A percentile compares a stretch with the other conserved stretches of the same genome.
Conservation (phyloP, 2,329 filamentous ascomycete genomes). For the Fusarium coicis region DNA sequence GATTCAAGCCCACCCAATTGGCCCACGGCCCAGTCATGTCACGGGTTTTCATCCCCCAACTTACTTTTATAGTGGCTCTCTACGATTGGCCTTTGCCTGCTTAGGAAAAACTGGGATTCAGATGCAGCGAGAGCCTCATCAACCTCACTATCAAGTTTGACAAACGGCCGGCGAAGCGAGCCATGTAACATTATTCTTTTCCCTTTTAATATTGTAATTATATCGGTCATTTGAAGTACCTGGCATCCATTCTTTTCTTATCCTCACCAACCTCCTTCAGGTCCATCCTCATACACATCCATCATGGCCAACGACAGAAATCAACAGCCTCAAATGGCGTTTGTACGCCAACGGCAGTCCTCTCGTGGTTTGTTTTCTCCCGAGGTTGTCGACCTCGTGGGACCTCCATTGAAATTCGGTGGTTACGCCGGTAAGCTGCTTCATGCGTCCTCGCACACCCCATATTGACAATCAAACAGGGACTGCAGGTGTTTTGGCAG, state of each 20-base stretch:
- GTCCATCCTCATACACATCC: neutral
- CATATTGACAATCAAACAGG: conserved; percentile 56
- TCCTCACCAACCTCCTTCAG: neutral
- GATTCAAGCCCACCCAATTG: conserved; percentile 18
- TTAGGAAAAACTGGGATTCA: conserved; percentile 28
- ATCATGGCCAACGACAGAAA: conserved; percentile 35
- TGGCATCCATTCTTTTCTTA: neutral
- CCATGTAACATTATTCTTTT: conserved; percentile 38
- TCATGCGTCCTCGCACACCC: neutral
- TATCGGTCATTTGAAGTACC: neutral
- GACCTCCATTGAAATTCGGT: conserved; percentile 68
- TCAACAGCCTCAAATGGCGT: conserved; percentile 32
- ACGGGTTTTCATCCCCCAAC: conserved; percentile 34
- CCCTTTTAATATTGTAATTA: conserved; percentile 14
- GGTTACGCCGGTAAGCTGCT: conserved; percentile 62
- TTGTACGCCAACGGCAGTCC: conserved; percentile 40
- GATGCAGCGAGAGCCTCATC: conserved; percentile 24
- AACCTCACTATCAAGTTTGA: conserved; percentile 22
- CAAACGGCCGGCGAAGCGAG: neutral
- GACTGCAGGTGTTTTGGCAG: conserved; percentile 69
- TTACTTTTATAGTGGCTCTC: conserved; percentile 8
- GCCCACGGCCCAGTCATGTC: conserved; percentile 30
- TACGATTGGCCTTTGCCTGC: conserved; percentile 19
- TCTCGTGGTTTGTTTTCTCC: conserved; percentile 54
- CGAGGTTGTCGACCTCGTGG: conserved; percentile 57